phyloP scores from a whole-genome alignment of 352 stramenopile species.

The Phytophthora tubulina region DNA sequence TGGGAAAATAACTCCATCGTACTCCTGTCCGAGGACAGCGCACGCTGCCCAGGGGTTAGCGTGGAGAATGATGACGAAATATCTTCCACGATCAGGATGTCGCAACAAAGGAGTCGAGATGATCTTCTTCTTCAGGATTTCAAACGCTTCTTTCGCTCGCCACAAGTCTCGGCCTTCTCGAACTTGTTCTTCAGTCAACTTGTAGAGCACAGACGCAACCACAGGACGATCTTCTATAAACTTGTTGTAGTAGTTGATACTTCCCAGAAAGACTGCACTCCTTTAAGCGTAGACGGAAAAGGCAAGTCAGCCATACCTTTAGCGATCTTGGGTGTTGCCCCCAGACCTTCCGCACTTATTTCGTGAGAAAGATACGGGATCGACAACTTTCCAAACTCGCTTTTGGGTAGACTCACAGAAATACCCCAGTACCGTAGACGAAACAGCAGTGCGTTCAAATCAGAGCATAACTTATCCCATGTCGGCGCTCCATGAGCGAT shows the following conservation, averaged over 20 bases:
- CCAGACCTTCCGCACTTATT: neutral
- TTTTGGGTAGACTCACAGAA: too few relatives aligned
- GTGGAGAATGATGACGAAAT: slow-evolving; percentile 7
- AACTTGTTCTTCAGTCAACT: neutral
- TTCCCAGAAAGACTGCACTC: neutral
- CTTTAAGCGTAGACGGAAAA: neutral
- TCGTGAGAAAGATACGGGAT: too few relatives aligned
- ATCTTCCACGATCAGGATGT: neutral
- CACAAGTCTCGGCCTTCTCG: neutral
- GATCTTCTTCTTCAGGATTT: neutral
- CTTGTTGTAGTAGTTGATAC: neutral
- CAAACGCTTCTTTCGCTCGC: neutral
- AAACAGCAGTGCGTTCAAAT: too few relatives aligned
- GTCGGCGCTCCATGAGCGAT: too few relatives aligned
- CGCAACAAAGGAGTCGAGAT: neutral
- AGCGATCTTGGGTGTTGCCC: neutral
- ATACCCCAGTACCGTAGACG: too few relatives aligned
- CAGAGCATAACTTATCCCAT: too few relatives aligned
- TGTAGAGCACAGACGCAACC: neutral
- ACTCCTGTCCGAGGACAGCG: too few relatives aligned
- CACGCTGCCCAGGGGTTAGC: slow-evolving; percentile 1
- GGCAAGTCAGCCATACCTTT: neutral
- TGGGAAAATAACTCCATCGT: neutral
- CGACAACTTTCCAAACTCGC: too few relatives aligned
- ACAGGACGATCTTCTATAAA: neutral